phyloP scores from a whole-genome alignment of 2,329 filamentous ascomycete species.

The Chrysoporthe deuterocubensis region DNA sequence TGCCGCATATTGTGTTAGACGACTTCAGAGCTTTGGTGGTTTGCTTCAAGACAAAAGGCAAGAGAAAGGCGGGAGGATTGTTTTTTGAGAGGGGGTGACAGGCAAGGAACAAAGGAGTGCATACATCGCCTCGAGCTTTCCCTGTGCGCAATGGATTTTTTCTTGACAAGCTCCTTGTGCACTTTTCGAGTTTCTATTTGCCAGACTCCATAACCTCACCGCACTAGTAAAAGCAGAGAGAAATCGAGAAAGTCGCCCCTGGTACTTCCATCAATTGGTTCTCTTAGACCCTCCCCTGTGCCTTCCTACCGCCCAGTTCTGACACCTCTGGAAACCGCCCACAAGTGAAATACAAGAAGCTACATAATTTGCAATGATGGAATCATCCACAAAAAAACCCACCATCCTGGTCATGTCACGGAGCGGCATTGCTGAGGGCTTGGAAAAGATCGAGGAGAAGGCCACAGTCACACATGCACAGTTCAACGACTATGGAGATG shows the following conservation, averaged over 20 bases:
- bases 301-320: too few relatives aligned
- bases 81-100: too few relatives aligned
- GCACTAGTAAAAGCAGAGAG: not conserved
- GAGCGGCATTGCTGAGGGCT: not conserved
- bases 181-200: too few relatives aligned
- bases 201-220: too few relatives aligned
- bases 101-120: too few relatives aligned
- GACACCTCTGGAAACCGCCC: not conserved
- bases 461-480: not conserved
- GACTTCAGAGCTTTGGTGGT: too few relatives aligned
- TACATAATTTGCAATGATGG: not conserved
- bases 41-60: too few relatives aligned
- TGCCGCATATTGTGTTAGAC: too few relatives aligned
- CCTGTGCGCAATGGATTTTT: too few relatives aligned
- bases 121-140: too few relatives aligned
- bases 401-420: conserved; percentile 6
- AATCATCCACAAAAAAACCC: not conserved
- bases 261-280: not conserved
- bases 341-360: not conserved
- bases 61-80: too few relatives aligned
- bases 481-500: not conserved
- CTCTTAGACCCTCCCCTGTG: not conserved
- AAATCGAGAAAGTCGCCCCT: not conserved
- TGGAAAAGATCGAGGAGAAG: not conserved
- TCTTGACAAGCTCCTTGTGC: too few relatives aligned